Percentiles rank a stretch among this genome's conserved stretches.
These are phyloP conservation scores for Kwoniella heveanensis DNA, from an alignment of 768 basidiomycete genomes.

Conservation along the genomic window DNA sequence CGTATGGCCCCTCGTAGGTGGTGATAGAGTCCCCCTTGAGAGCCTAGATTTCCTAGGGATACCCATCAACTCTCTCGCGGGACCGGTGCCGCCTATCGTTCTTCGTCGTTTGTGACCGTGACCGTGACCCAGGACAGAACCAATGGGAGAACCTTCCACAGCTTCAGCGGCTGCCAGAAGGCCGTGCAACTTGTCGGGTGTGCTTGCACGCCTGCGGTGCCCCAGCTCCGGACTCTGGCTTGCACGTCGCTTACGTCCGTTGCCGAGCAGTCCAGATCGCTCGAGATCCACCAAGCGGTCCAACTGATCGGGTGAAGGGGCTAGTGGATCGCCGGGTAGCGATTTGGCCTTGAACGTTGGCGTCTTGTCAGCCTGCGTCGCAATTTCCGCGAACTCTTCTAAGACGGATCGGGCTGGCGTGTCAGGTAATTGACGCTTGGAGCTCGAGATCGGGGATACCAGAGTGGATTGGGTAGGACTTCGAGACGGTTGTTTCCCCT, in stretches of 20 bases:
- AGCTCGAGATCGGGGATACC: conserved; percentile 44
- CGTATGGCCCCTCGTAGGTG: conserved; percentile 19
- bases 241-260: conserved; percentile 29
- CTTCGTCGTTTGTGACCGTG: conserved; percentile 44
- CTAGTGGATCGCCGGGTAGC: conserved; percentile 27
- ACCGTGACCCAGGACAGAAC: conserved; percentile 28
- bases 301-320: conserved; percentile 28
- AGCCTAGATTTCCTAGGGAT: conserved; percentile 11
- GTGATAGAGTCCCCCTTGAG: conserved; percentile 29
- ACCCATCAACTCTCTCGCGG: conserved; percentile 32
- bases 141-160: conserved; percentile 43
- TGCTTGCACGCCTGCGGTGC: conserved; percentile 27
- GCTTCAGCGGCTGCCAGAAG: conserved; percentile 45
- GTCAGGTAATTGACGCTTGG: conserved; percentile 32
- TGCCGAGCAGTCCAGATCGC: background rate
- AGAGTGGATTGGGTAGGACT: conserved; percentile 42
- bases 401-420: conserved; percentile 48
- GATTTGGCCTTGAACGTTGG: conserved; percentile 31
- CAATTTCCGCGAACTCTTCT: conserved; percentile 49
- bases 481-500: conserved; percentile 18
- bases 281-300: conserved; percentile 19
- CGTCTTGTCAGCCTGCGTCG: conserved; percentile 46
- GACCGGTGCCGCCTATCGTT: conserved; percentile 39
- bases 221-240: conserved; percentile 31
- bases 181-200: conserved; percentile 43